A percentile compares a stretch with the other conserved stretches of the same genome.
Conservation (phyloP, 2,329 filamentous ascomycete genomes). For the Domatiomyces catenatus region DNA sequence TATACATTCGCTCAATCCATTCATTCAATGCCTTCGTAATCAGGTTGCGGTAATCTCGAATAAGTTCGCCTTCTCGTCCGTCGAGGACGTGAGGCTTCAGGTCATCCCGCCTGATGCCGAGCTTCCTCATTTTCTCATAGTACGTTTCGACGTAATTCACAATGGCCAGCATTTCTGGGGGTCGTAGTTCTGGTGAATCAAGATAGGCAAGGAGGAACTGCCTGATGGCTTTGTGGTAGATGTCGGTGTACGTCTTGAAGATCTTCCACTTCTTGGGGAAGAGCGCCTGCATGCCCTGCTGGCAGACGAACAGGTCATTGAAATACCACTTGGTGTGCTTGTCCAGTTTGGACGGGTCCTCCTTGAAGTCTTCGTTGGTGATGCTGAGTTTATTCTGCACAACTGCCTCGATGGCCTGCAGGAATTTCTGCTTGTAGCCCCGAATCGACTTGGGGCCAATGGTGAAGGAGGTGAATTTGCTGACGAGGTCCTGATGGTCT, state of each 20-base stretch:
- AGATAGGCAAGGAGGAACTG: conserved; percentile 74
- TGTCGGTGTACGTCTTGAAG: conserved; percentile 71
- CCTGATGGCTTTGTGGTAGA: conserved; percentile 92
- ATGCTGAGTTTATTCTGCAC: conserved; percentile 60
- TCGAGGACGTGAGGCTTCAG: conserved; percentile 77
- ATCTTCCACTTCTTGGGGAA: conserved; percentile 98
- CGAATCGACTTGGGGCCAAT: conserved; percentile 81
- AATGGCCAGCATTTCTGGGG: conserved; percentile 76
- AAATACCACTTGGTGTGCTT: conserved; percentile 94
- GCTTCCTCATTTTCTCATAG: conserved; percentile 85
- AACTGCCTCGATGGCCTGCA: conserved; percentile 60
- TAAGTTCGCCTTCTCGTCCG: conserved; percentile 73
- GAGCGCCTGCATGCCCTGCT: conserved; percentile 75
- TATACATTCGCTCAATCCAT: conserved; percentile 90
- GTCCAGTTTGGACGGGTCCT: conserved; percentile 66
- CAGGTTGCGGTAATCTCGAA: conserved; percentile 83
- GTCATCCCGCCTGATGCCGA: conserved; percentile 64
- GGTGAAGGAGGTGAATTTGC: conserved; percentile 86
- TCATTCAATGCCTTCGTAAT: conserved; percentile 93
- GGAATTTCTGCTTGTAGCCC: conserved; percentile 93
- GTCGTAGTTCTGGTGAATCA: conserved; percentile 69
- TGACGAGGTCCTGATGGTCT: conserved; percentile 88
- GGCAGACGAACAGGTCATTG: conserved; percentile 90
- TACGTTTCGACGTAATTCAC: conserved; percentile 94
- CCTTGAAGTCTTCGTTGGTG: conserved; percentile 59